A percentile compares a stretch with the other conserved stretches of the same genome.
These are phyloP conservation scores for Phyllosticta citriasiana DNA, from an alignment of 2,329 filamentous ascomycete genomes.

Conservation along the genomic window DNA sequence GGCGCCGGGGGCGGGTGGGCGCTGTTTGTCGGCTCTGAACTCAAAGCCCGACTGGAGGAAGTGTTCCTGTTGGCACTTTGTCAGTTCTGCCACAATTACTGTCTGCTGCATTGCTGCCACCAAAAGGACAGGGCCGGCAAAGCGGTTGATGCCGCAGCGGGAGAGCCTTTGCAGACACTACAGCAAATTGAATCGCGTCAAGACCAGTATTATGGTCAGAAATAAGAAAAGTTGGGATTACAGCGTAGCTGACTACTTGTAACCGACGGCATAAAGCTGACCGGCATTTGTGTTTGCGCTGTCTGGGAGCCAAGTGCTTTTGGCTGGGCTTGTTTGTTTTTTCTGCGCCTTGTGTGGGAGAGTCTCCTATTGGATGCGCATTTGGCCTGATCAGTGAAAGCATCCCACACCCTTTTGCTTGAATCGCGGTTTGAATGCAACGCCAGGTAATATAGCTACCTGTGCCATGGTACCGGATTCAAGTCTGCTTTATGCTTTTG, in stretches of 20 bases:
- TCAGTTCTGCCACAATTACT: background rate
- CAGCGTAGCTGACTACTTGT: no score
- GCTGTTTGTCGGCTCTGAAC: background rate
- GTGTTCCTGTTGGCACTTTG: background rate
- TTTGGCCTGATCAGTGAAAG: background rate
- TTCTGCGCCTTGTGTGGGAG: background rate
- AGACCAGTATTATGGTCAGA: no score
- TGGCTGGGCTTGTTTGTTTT: background rate
- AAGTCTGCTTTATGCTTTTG: background rate
- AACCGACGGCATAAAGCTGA: background rate
- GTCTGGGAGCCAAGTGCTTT: background rate
- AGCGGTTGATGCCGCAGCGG: background rate
- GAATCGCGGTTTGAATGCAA: background rate
- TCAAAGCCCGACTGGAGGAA: background rate
- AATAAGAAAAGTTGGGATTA: no score
- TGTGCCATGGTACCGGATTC: background rate
- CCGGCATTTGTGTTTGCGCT: background rate
- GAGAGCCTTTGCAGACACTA: background rate
- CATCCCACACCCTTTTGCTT: background rate
- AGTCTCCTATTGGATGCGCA: background rate
- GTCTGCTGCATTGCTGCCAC: background rate
- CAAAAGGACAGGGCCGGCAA: background rate
- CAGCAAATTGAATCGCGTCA: background rate
- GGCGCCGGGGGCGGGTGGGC: background rate
- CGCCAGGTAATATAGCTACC: background rate